Evolutionary conservation across 2,329 filamentous ascomycete genomes (phyloP).

Genomic region (Alternaria infectoria): DNA sequence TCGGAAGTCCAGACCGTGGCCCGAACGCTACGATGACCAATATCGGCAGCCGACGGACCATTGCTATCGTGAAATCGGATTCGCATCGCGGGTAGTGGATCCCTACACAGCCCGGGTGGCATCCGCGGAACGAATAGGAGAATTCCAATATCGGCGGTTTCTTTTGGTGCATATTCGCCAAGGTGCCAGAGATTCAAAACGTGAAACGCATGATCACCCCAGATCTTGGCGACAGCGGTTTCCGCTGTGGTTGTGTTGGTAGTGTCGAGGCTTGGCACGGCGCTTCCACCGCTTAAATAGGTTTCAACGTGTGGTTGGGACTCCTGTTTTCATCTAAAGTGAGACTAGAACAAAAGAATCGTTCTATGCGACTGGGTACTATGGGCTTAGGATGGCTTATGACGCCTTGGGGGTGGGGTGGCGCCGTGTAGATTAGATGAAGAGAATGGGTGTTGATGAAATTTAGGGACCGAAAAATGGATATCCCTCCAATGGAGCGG

Average conservation of each 20-base stretch:
- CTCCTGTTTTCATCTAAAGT: slow-evolving; percentile 11
- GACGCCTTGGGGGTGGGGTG: not conserved
- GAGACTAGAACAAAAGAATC: slow-evolving; percentile 9
- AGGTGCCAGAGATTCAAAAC: slow-evolving; percentile 1
- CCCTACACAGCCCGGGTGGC: not conserved
- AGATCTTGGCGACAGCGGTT: slow-evolving; percentile 17
- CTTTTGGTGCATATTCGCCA: slow-evolving; percentile 3
- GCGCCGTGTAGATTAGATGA: slow-evolving; percentile 10
- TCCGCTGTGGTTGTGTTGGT: slow-evolving; percentile 2
- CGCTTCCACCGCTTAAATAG: slow-evolving; percentile 8
- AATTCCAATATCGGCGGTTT: not conserved
- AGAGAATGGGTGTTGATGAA: slow-evolving; percentile 1
- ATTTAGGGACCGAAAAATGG: not conserved
- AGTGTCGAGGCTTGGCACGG: slow-evolving; percentile 9
- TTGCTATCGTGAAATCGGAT: not conserved
- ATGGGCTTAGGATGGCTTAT: slow-evolving; percentile 1
- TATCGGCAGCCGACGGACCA: not conserved
- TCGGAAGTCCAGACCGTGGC: not conserved
- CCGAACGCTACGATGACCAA: not conserved
- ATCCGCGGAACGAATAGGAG: not conserved
- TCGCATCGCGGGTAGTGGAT: not conserved
- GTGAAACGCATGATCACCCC: slow-evolving; percentile 19
- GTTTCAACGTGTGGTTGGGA: slow-evolving; percentile 15
- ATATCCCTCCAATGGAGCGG: not conserved
- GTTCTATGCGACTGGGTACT: not conserved